A percentile compares a stretch with the other conserved stretches of the same genome.
These are phyloP conservation scores for Citrus inodora DNA, from an alignment of 345 rosid genomes.

Conservation along the genomic window DNA sequence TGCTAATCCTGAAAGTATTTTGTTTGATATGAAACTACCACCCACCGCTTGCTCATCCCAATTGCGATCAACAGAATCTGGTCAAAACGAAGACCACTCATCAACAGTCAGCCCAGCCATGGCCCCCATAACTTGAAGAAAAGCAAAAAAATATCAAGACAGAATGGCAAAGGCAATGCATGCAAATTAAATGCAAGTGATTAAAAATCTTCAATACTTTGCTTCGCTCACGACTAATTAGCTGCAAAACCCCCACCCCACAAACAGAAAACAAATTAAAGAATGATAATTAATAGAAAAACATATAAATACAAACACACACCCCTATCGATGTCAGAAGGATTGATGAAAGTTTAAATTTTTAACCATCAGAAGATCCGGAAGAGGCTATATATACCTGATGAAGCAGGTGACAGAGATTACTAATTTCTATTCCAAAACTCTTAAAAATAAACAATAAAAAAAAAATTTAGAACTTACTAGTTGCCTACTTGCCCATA, in stretches of 20 bases:
- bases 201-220: background rate
- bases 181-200: background rate
- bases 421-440: background rate
- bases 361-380: background rate
- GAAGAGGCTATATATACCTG: background rate
- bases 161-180: background rate
- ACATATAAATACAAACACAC: background rate
- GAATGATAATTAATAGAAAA: background rate
- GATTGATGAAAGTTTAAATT: background rate
- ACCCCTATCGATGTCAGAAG: background rate
- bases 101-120: slow-evolving; percentile 5
- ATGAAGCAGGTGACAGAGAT: background rate
- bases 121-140: slow-evolving; percentile 6
- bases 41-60: slow-evolving; percentile 7
- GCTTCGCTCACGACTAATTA: background rate
- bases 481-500: background rate
- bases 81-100: slow-evolving; percentile 14
- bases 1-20: slow-evolving; percentile 3
- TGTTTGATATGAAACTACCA: slow-evolving; percentile 12
- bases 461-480: background rate
- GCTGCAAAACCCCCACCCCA: background rate
- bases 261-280: background rate
- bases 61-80: slow-evolving; percentile 16
- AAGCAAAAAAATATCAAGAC: slow-evolving; percentile 3
- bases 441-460: background rate